Evolutionary conservation across 176 grass and related monocot species (phyloP).

Genomic region (Thalia dealbata): DNA sequence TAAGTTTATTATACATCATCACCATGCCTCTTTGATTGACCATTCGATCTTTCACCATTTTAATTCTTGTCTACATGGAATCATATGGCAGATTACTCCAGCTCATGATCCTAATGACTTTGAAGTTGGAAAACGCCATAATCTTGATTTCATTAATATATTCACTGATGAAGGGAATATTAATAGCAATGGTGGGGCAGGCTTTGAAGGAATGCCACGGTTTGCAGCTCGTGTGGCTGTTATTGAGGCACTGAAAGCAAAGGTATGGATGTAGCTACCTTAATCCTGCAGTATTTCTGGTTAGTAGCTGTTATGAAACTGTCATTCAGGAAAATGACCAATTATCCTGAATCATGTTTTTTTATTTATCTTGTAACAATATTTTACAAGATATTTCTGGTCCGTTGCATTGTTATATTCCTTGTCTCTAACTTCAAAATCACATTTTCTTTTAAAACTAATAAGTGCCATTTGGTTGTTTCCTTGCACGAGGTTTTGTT

Average conservation of each 20-base stretch:
- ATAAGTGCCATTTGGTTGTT: not conserved
- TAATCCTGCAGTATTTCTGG: no score
- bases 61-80: not conserved
- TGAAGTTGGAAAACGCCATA: conserved; percentile 86
- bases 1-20: conserved; percentile 14
- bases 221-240: conserved; percentile 55
- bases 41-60: conserved; percentile 9
- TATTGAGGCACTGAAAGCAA: conserved; percentile 52
- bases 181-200: conserved; percentile 55
- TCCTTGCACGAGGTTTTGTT: no score
- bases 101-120: conserved; percentile 93
- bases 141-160: conserved; percentile 77
- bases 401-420: no score
- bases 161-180: conserved; percentile 88
- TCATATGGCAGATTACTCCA: conserved; percentile 61
- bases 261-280: conserved; percentile 29
- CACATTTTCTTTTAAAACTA: no score
- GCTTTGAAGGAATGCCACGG: conserved; percentile 80
- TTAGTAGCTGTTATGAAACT: no score
- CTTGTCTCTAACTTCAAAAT: no score
- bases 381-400: no score
- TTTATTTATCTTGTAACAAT: no score
- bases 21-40: not conserved
- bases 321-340: no score
- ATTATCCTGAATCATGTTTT: no score